A percentile compares a stretch with the other conserved stretches of the same genome.
Evolutionary conservation across 169 alveolate genomes (phyloP).

Genomic region (Eimeria acervulina): DNA sequence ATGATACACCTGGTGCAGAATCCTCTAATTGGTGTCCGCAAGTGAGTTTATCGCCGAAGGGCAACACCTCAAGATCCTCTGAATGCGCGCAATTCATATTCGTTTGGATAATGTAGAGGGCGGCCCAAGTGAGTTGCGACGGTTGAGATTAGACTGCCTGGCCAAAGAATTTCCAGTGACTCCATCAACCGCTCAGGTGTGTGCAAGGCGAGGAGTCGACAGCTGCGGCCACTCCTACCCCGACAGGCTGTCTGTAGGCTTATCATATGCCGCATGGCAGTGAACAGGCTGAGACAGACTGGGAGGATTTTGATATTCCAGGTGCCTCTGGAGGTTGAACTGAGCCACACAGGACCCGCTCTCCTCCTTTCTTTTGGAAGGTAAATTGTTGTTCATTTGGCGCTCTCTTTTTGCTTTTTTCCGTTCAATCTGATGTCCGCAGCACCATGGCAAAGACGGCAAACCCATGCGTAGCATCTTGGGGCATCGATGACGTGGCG

Average conservation of each 20-base stretch:
- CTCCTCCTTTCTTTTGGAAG: slow-evolving; percentile 69
- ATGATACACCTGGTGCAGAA: neutral
- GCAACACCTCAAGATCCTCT: neutral
- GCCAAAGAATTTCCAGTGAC: too few species aligned
- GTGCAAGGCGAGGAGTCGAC: slow-evolving; percentile 78
- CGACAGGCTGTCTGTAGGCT: slow-evolving; percentile 75
- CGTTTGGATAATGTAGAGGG: neutral
- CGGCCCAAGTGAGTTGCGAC: slow-evolving; percentile 13
- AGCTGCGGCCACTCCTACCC: slow-evolving; percentile 82
- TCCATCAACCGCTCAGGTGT: slow-evolving; percentile 7
- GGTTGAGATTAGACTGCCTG: neutral
- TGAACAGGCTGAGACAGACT: neutral
- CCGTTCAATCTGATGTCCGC: neutral
- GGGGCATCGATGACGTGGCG: slow-evolving; percentile 84
- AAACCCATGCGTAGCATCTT: slow-evolving; percentile 80
- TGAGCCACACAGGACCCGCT: slow-evolving; percentile 71
- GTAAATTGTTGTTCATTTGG: neutral
- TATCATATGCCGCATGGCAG: neutral
- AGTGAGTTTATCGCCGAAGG: neutral
- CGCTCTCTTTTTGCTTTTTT: neutral
- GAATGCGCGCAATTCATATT: neutral
- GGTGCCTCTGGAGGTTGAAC: slow-evolving; percentile 53
- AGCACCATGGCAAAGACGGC: slow-evolving; percentile 76
- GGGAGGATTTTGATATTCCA: neutral
- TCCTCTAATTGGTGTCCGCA: slow-evolving; percentile 72